phyloP scores from a whole-genome alignment of 179 eudicot species.

The Camellia oleifera region DNA sequence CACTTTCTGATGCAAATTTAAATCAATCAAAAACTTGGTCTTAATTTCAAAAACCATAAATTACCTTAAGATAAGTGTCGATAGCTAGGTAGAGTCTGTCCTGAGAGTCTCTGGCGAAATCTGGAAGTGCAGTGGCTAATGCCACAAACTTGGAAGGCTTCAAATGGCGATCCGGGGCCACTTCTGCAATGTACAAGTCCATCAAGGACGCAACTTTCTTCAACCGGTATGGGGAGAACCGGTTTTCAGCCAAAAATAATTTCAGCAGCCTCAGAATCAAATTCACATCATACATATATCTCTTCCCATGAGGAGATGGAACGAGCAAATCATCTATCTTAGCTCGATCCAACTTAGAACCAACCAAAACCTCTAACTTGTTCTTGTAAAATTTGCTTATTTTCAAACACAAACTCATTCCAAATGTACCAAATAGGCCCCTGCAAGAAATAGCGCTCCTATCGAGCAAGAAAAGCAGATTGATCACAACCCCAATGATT shows the following conservation, averaged over 20 bases:
- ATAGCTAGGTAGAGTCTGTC: conserved; percentile 50
- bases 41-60: not conserved
- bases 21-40: not conserved
- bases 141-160: conserved; percentile 52
- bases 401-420: conserved; percentile 28
- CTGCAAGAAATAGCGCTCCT: conserved; percentile 33
- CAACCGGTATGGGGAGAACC: conserved; percentile 24
- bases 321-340: conserved; percentile 59
- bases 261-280: conserved; percentile 47
- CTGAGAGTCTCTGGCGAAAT: conserved; percentile 43
- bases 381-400: conserved; percentile 23
- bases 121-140: conserved; percentile 50
- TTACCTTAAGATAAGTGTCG: conserved; percentile 69
- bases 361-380: conserved; percentile 52
- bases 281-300: conserved; percentile 50
- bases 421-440: conserved; percentile 38
- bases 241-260: conserved; percentile 24
- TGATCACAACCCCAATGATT: conserved; percentile 40
- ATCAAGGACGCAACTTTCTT: conserved; percentile 43
- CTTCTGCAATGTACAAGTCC: conserved; percentile 60
- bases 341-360: conserved; percentile 52
- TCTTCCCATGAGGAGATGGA: conserved; percentile 42
- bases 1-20: not conserved
- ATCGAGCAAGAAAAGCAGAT: conserved; percentile 40
- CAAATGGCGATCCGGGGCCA: conserved; percentile 61